Base-by-base conservation (phyloP, 306 rosid genomes). In the Alnus glutinosa region DNA sequence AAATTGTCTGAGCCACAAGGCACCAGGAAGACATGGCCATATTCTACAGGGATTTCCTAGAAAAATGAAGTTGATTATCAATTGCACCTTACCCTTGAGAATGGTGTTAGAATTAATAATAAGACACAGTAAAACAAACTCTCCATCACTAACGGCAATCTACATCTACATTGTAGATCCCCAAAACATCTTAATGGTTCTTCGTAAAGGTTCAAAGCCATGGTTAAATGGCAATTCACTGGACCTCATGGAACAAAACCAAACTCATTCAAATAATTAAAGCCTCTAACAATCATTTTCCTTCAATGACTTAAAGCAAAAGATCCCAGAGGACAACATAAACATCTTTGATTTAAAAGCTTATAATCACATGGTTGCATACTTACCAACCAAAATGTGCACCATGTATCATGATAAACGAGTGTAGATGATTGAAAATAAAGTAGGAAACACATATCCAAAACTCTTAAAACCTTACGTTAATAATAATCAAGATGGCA, bases 11-110 rank as follows among this genome's bases (percentile, higher is more conserved):
- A 62, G 55, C 73, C 46, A 75, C 70, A 67, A 49, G 88, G 83
- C 67, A 78, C 76, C 85, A 85, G 75, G 68, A 75, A 34, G 75
- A 85, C 85, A 71, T 85, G 88, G 36, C 88, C 88, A 75, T 85
- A 85, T 64, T 85, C 88, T n/a, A 85, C 76, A 2, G 88, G 85
- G 46, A 75, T 70, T 9, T 34, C 79, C 88, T 85, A 47, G 44
- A 62, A 74, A 66, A 59, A 62, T 32, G 7, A 73, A 28, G 48
- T 4, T 9, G 44, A 14, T 23, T 3, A 74, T 23, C 7, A 69
- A 37, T 36, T 32, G 30, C 19, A 44, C 46, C 75, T 32, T 42
- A 37, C 10, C 74, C 0, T 5, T 8, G 34, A 39, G 30, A 46
- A 59, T 70, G 39, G 6, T 42, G 1, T 18, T 16, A 10, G 39